A percentile compares a stretch with the other conserved stretches of the same genome.
Conservation (phyloP, 306 rosid species). For the Alnus rubra region DNA sequence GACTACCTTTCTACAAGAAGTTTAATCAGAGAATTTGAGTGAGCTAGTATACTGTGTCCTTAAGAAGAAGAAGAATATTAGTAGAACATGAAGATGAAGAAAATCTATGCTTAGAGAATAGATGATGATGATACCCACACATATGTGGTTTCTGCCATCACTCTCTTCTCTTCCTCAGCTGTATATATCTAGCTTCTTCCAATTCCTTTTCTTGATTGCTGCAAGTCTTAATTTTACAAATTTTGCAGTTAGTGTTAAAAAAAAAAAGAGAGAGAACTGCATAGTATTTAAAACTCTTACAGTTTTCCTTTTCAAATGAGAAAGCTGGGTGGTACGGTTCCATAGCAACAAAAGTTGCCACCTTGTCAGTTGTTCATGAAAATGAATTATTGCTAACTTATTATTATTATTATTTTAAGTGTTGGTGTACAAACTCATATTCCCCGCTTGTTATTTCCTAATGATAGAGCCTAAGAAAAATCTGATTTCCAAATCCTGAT, state of each 20-base stretch:
- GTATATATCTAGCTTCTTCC: neutral
- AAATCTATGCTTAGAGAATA: neutral
- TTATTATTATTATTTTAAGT: no score
- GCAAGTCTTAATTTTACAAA: neutral
- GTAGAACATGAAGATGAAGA: neutral
- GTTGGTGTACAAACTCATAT: neutral
- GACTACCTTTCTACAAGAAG: neutral
- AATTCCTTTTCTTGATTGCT: neutral
- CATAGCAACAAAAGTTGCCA: neutral
- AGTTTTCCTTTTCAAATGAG: neutral
- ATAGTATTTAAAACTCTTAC: neutral
- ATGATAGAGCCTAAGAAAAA: neutral
- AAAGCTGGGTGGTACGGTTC: neutral
- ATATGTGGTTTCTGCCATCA: neutral
- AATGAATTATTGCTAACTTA: no score
- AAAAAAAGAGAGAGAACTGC: neutral
- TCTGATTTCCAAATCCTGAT: neutral
- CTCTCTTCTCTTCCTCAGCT: neutral
- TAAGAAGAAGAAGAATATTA: neutral
- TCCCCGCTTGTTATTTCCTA: slow-evolving; percentile 27
- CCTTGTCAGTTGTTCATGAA: neutral
- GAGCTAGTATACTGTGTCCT: neutral
- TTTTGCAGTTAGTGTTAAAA: neutral
- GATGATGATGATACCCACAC: neutral
- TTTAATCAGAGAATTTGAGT: neutral